Base-by-base conservation (phyloP, 1,284 basidiomycete genomes). In the Malassezia brasiliensis region DNA sequence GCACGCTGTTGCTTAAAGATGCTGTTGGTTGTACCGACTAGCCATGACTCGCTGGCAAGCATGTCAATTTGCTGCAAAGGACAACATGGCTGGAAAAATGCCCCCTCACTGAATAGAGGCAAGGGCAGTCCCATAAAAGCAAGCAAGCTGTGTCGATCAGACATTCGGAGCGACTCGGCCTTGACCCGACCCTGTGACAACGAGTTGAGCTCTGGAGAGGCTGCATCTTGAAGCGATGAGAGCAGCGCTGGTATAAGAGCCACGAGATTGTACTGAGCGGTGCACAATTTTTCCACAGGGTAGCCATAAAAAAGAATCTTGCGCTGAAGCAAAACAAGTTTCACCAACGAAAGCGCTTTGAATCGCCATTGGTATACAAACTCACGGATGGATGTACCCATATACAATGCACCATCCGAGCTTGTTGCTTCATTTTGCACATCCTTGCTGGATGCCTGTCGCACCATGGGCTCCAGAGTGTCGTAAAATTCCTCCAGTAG, bases 1-100 rank as follows among this genome's bases (percentile, higher is more conserved):
- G 93, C 88, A 62, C 83, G 84, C 76, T 94, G 90, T 65, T 93
- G 87, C 12, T 88, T 90, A 39, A 96, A 88, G 65, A 99, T 96
- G 45, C 86, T 84, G 75, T 98, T 99, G 8, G 93, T 98, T 60
- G 88, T 90, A 10, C 93, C 81, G 5, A 79, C 78, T 19, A 99
- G 79, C 85, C 87, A 98, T 41, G 81, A 79, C 3, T 86, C 85
- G 30, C 85, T 83, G 65, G 82, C 84, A 38, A 94, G 77, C 77
- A 90, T 82, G 63, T 96, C 93, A 15, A 96, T 80, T 76, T 99
- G 91, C 75, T 99, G 93, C 8, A 99, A 76, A 0, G 93, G 93
- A 20, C 98, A 79, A 76, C 96, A 99, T 1, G 93, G 94, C 76
- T 99, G 93, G 78, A 98, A 99, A 78, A 96, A 91, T 1, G 90